Percentiles rank a stretch among this genome's conserved stretches.
Evolutionary conservation across 2,329 filamentous ascomycete species (phyloP).

Genomic region (Aspergillus terreus): DNA sequence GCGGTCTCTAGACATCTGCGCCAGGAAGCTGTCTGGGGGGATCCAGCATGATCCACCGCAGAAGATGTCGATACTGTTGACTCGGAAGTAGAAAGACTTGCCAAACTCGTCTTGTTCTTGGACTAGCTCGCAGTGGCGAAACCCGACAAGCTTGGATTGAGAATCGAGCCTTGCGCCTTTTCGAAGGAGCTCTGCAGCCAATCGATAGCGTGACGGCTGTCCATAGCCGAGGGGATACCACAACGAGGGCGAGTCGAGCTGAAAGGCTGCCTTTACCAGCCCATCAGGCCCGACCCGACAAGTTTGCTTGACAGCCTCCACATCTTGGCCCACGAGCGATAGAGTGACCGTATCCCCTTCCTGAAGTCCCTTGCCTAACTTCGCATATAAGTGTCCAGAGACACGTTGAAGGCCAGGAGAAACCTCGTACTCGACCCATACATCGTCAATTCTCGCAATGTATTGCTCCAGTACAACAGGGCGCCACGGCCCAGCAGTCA

Average conservation of each 20-base stretch:
- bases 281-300: conserved; percentile 25
- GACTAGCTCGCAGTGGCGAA: conserved; percentile 47
- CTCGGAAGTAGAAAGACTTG: conserved; percentile 60
- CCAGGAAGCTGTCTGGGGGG: conserved; percentile 58
- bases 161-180: neutral
- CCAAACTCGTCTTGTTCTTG: conserved; percentile 47
- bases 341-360: neutral
- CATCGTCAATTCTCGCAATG: conserved; percentile 53
- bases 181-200: conserved; percentile 45
- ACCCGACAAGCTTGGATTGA: conserved; percentile 48
- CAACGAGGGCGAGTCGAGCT: conserved; percentile 44
- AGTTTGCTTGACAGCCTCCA: neutral
- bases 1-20: conserved; percentile 48
- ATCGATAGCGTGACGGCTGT: conserved; percentile 52
- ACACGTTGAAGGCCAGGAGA: conserved; percentile 37
- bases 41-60: conserved; percentile 65
- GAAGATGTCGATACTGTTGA: conserved; percentile 63
- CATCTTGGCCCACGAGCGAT: neutral
- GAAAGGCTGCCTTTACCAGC: conserved; percentile 27
- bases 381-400: conserved; percentile 30
- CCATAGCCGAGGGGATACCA: conserved; percentile 60
- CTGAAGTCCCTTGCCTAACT: neutral
- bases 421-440: conserved; percentile 43
- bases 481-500: conserved; percentile 63
- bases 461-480: conserved; percentile 63